Evolutionary conservation across 257 asterid species (phyloP).

Genomic region (Solanum neorickii): DNA sequence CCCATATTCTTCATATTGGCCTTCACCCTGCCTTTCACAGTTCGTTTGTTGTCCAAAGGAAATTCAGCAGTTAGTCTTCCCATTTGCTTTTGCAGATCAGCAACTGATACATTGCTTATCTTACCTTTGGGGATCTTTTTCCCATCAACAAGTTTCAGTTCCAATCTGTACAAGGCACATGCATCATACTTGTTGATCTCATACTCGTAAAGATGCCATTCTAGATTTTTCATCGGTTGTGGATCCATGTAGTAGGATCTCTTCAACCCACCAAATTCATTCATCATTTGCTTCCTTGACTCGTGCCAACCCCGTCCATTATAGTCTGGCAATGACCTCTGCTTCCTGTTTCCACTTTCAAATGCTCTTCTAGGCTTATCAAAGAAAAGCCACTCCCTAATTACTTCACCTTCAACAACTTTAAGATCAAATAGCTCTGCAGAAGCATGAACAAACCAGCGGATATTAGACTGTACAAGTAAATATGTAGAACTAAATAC

Average conservation of each 20-base stretch:
- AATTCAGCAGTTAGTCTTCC: slow-evolving; percentile 65
- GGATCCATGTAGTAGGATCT: slow-evolving; percentile 99
- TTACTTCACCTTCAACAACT: slow-evolving; percentile 69
- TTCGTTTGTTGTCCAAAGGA: slow-evolving; percentile 38
- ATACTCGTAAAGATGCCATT: slow-evolving; percentile 93
- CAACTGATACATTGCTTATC: slow-evolving; percentile 47
- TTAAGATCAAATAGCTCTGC: slow-evolving; percentile 85
- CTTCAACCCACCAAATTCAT: slow-evolving; percentile 78
- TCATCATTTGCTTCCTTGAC: slow-evolving; percentile 86
- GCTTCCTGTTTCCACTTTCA: slow-evolving; percentile 97
- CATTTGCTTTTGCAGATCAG: slow-evolving; percentile 93
- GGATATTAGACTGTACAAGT: not conserved
- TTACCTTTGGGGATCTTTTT: slow-evolving; percentile 78
- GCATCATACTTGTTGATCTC: slow-evolving; percentile 56
- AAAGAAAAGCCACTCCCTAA: slow-evolving; percentile 98
- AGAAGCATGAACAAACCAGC: not conserved
- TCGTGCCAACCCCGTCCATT: slow-evolving; percentile 99
- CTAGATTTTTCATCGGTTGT: slow-evolving; percentile 74
- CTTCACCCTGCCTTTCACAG: slow-evolving; percentile 18
- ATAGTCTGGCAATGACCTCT: slow-evolving; percentile 93
- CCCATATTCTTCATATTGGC: slow-evolving; percentile 8
- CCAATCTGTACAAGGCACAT: slow-evolving; percentile 84
- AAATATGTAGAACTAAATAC: not conserved
- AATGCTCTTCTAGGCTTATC: slow-evolving; percentile 97
- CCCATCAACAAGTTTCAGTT: slow-evolving; percentile 45